phyloP scores from a whole-genome alignment of 2,329 filamentous ascomycete species.

The Claviceps fusiformis region DNA sequence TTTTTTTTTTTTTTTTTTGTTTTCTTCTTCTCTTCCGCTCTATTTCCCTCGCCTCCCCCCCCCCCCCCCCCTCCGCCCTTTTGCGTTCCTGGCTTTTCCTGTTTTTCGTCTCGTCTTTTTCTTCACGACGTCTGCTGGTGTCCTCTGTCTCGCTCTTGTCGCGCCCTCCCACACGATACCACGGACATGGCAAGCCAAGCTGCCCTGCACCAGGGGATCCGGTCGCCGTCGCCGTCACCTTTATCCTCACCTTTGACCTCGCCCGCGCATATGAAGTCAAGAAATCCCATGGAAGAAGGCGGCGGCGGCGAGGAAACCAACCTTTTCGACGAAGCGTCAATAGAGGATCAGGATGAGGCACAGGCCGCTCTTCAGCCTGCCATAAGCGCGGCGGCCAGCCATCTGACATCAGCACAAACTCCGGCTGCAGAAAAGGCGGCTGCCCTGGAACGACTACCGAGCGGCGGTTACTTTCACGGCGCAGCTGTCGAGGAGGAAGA shows the following conservation, averaged over 20 bases:
- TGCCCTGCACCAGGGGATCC: background rate
- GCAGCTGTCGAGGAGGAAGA: conserved; percentile 7
- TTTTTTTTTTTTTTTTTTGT: background rate
- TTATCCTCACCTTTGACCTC: background rate
- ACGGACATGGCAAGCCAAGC: background rate
- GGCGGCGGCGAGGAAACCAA: conserved; percentile 6
- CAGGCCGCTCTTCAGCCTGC: conserved; percentile 46
- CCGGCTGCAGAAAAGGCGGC: conserved; percentile 45
- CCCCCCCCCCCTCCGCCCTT: no score
- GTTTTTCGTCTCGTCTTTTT: no score
- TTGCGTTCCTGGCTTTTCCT: no score
- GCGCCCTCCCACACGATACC: background rate
- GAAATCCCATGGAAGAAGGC: background rate
- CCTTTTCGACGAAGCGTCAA: conserved; percentile 12
- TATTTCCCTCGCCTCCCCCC: no score
- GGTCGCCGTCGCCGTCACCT: background rate
- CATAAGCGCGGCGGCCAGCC: conserved; percentile 42
- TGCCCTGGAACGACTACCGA: conserved; percentile 32
- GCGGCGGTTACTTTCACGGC: conserved; percentile 11
- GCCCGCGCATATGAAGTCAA: background rate
- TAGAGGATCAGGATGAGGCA: conserved; percentile 38
- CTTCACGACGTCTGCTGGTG: no score
- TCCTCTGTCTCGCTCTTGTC: background rate
- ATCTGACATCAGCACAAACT: conserved; percentile 39
- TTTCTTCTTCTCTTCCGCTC: no score